Evolutionary conservation across 2,329 filamentous ascomycete genomes (phyloP).

Genomic region (Diaporthe capsici): DNA sequence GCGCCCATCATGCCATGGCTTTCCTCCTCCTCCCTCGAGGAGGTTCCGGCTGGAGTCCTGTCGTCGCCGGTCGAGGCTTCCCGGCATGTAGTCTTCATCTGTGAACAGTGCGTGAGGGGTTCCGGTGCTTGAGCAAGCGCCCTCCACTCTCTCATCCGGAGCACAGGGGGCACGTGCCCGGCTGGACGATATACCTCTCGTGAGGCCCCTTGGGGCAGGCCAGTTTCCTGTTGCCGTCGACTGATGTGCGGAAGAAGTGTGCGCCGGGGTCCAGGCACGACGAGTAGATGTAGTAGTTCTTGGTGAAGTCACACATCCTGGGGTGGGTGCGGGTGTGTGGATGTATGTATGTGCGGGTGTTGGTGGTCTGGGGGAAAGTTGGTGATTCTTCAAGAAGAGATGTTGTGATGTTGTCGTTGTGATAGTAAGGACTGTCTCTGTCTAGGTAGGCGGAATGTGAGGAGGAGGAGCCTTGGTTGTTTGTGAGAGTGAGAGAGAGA

Average conservation of each 20-base stretch:
- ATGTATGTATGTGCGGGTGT: no score
- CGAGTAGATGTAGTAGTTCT: conserved; percentile 84
- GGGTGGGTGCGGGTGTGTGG: background rate
- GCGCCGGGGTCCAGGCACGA: conserved; percentile 76
- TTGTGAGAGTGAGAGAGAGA: background rate
- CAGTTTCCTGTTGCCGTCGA: conserved; percentile 73
- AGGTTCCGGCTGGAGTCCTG: background rate
- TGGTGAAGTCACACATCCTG: conserved; percentile 76
- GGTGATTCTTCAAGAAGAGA: background rate
- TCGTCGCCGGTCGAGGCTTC: background rate
- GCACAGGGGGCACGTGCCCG: conserved; percentile 73
- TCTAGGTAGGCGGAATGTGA: background rate
- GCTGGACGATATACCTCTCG: conserved; percentile 80
- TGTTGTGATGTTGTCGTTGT: background rate
- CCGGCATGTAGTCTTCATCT: no score
- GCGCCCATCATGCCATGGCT: background rate
- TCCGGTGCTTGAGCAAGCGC: background rate
- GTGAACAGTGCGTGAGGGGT: background rate
- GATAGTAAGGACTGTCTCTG: background rate
- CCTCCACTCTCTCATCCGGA: conserved; percentile 8
- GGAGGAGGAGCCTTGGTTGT: background rate
- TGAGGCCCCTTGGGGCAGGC: conserved; percentile 76
- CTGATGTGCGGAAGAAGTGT: conserved; percentile 79
- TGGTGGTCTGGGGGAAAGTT: background rate
- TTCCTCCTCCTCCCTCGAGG: background rate